phyloP scores from a whole-genome alignment of 805 yeast species.

The Maudiozyma serrabonitensis region DNA sequence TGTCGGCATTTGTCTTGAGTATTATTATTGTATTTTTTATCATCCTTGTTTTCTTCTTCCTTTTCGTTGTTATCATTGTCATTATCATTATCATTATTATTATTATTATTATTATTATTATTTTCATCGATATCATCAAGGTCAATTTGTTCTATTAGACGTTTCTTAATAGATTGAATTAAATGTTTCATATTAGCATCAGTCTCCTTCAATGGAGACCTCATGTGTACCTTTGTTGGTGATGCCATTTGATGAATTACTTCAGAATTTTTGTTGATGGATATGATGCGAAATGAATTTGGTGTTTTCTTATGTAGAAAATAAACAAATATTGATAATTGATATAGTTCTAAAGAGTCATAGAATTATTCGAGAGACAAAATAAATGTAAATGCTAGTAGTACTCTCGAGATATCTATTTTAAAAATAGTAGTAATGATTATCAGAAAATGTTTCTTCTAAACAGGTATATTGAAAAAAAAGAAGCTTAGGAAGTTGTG shows the following conservation, averaged over 20 bases:
- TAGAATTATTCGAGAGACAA: too few species aligned
- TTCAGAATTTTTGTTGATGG: too few species aligned
- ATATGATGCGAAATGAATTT: too few species aligned
- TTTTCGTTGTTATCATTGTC: neutral
- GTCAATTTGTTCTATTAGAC: conserved; percentile 14
- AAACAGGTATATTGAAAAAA: too few species aligned
- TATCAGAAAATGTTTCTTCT: too few species aligned
- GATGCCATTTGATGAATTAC: conserved; percentile 7
- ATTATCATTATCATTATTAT: conserved; percentile 7
- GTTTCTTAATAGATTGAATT: conserved; percentile 13
- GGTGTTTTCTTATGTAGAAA: too few species aligned
- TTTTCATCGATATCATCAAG: neutral
- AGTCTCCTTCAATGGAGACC: conserved; percentile 28
- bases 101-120: neutral
- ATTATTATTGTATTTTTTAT: conserved; percentile 1
- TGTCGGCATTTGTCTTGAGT: conserved; percentile 7
- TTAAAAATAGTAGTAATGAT: too few species aligned
- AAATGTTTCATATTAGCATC: conserved; percentile 19
- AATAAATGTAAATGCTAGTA: too few species aligned
- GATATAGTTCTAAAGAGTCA: too few species aligned
- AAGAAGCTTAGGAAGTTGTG: too few species aligned
- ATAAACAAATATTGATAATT: too few species aligned
- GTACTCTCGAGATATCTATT: too few species aligned
- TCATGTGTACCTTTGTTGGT: conserved; percentile 8
- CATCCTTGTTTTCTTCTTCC: conserved; percentile 1